Percentiles rank a stretch among this genome's conserved stretches.
These are phyloP conservation scores for Sporothrix luriei DNA, from an alignment of 2,329 filamentous ascomycete species.

Conservation along the genomic window DNA sequence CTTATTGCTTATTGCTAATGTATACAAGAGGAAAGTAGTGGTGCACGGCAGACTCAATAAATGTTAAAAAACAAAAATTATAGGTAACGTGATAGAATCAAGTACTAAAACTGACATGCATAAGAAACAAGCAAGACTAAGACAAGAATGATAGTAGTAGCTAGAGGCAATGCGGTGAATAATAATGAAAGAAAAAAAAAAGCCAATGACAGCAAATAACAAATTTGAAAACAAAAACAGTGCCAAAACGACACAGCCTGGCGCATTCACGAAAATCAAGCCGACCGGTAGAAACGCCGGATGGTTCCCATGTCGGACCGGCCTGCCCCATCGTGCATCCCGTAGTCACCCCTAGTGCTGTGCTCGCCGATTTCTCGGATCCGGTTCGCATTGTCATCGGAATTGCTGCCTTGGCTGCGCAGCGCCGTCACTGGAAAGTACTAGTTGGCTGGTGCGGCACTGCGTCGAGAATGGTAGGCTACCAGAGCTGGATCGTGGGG, in stretches of 20 bases:
- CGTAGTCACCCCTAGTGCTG: background rate
- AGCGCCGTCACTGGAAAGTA: background rate
- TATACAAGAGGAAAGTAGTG: background rate
- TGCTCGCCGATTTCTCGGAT: conserved; percentile 2
- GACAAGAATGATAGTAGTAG: background rate
- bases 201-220: background rate
- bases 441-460: conserved; percentile 4
- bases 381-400: background rate
- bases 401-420: background rate
- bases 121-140: background rate
- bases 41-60: too few relatives aligned
- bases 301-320: background rate
- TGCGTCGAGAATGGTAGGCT: background rate
- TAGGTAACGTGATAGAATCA: background rate
- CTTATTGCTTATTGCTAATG: background rate
- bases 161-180: background rate
- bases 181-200: background rate
- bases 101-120: background rate
- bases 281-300: conserved; percentile 4
- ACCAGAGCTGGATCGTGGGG: conserved; percentile 6
- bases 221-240: background rate
- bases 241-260: background rate
- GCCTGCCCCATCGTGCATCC: background rate
- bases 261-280: background rate
- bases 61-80: background rate